Percentiles rank a stretch among this genome's conserved stretches.
Conservation (phyloP, 2,329 filamentous ascomycete species). For the Penicillium sp. region DNA sequence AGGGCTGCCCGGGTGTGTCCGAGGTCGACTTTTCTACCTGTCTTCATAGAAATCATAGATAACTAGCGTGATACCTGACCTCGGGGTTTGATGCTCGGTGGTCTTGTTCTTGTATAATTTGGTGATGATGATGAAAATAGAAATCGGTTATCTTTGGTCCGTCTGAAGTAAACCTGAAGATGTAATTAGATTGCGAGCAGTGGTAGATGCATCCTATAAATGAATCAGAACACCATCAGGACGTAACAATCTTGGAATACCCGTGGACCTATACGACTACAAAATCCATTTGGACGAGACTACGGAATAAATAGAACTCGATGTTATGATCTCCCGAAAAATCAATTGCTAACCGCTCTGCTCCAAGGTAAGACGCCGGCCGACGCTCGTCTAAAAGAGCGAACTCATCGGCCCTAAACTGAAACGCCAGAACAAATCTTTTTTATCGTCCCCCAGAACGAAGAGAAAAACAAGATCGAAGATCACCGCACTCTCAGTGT, state of each 20-base stretch:
- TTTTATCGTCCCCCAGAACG: constrained; percentile 11
- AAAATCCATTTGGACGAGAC: background rate
- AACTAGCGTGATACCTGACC: constrained; percentile 21
- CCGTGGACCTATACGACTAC: no score
- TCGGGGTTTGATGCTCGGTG: background rate
- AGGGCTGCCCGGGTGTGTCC: constrained; percentile 2
- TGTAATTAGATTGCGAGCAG: background rate
- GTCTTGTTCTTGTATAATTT: constrained; percentile 18
- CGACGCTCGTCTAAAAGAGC: constrained; percentile 14
- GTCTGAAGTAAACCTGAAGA: background rate
- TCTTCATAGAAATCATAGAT: constrained; percentile 24
- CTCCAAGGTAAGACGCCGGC: constrained; percentile 20
- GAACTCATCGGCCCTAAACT: constrained; percentile 15
- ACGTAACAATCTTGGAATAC: background rate
- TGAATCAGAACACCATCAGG: background rate
- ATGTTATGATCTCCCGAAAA: constrained; percentile 4
- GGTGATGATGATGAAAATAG: constrained; percentile 15
- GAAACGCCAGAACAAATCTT: constrained; percentile 16
- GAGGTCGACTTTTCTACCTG: background rate
- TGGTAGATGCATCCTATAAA: background rate
- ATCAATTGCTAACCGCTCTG: constrained; percentile 19
- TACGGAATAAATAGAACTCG: background rate
- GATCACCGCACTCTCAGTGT: constrained; percentile 1
- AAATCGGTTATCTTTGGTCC: constrained; percentile 3
- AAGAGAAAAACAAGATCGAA: constrained; percentile 3